Evolutionary conservation across 148 eudicot species (phyloP), one percentile per base, ranked within the genome.

Genomic region (Dianthus caryophyllus): DNA sequence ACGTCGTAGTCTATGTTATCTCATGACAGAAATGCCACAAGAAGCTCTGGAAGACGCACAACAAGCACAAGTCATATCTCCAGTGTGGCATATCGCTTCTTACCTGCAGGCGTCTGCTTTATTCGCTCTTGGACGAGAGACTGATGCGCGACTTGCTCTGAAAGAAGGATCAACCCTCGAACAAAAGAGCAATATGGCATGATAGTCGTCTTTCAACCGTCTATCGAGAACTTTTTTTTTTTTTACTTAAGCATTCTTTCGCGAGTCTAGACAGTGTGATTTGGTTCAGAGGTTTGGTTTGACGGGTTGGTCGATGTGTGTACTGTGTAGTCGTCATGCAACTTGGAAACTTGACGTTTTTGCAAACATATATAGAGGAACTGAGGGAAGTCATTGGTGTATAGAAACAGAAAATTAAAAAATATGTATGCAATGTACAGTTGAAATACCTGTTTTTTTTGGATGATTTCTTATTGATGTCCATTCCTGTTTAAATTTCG

Each of bases 1-100:
- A 66, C 95, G 98, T n/a, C 91, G 98, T 27, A 89, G 98, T 76
- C 78, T 93, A 63, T 84, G 88, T 54, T 74, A 87, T 74, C 95
- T 93, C 65, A 83, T 87, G 84, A 87, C 47, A 21, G 92, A 93
- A 75, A 83, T 81, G 91, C 91, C 90, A 9, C 83, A 84, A 67
- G 91, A 87, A 78, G 94, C 96, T 55, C 87, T 89, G 1, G 76
- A 79, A 5, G 96, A 93, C 74, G 98, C 95, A 50, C 72, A 71
- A 52, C 91, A 89, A 76, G 91, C 91, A 16, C 98, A 87, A 77
- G 85, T 80, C 15, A 81, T 87, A 78, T 85, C 96, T 38, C 95
- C 96, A 2, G 82, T 84, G 41, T 87, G 91, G 95, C 91, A 89
- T 60, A 80, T 87, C 4, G 90, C 98, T 26, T 85, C 87, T n/a